Base-by-base conservation (phyloP, 331 rosid species). In the Quercus tomentella region DNA sequence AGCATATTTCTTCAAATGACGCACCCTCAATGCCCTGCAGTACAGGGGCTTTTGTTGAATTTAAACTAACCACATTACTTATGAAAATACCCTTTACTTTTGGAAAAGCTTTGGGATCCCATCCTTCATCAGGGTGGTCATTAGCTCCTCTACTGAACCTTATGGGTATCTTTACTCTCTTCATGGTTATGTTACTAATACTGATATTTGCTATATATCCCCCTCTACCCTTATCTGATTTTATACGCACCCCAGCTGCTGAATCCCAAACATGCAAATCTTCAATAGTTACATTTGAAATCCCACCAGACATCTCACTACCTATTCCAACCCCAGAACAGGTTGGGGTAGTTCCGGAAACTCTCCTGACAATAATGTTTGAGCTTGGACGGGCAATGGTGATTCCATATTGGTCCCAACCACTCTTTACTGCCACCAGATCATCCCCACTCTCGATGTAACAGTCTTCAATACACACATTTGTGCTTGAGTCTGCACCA, bases 401-500 rank as follows among this genome's bases (percentile, higher is more conserved):
- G 65, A 96, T 96, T 82, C 99, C 99, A 61, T 96, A 96, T 3
- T 96, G 93, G 82, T 96, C 99, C 98, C 99, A 96, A 12, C 99
- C 97, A 79, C 99, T 93, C 83, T 96, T 96, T 54, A 96, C 88
- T 28, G 98, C 99, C 54, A 93, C 96, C 28, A 96, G 94, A 80
- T 96, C 99, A 49, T 96, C 99, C 70, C 99, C 99, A 63, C 99
- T 96, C 84, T 93, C 97, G 7, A 91, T 90, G 89, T 96, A 96
- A 86, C 95, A 93, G 81, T 96, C 98, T 82, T 96, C 96, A 41
- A 96, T 90, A 79, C 98, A 96, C 30, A 93, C 91, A 26, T 91
- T 89, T 68, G 77, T 81, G 76, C 99, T 90, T 9, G 99, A 96
- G 82, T 96, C 99, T 95, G 86, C 55, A 80, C 23, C 63, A 73